Conservation (phyloP, 441 rosid genomes). For the Gossypium aridum region DNA sequence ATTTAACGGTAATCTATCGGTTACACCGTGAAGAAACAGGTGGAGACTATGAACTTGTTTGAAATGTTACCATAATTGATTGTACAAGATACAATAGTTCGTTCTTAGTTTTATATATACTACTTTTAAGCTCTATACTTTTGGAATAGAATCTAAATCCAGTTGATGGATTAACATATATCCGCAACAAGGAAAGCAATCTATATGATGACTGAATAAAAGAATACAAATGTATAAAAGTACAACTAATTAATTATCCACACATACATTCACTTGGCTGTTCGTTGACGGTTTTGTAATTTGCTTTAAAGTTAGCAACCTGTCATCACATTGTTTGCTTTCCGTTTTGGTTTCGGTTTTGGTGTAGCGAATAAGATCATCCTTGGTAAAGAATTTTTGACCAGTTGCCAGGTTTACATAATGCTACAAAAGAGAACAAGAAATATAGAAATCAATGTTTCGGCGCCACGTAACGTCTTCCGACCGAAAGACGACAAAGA, state of each 20-base stretch:
- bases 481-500: neutral
- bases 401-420: constrained; percentile 39
- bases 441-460: neutral
- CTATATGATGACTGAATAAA: neutral
- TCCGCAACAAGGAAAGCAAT: neutral
- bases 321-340: constrained; percentile 15
- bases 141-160: constrained; percentile 33
- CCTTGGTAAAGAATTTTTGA: constrained; percentile 40
- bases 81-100: constrained; percentile 2
- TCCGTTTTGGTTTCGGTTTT: neutral
- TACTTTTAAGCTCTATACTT: constrained; percentile 17
- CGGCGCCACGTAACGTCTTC: neutral
- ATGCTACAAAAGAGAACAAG: constrained; percentile 29
- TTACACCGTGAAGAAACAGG: neutral
- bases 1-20: too few relatives aligned
- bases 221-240: constrained; percentile 8
- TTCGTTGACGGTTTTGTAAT: constrained; percentile 14
- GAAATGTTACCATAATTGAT: neutral
- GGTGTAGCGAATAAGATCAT: constrained; percentile 32
- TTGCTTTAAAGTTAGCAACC: neutral
- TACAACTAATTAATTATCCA: constrained; percentile 2
- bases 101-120: constrained; percentile 9
- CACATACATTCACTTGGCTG: constrained; percentile 22
- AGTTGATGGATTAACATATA: neutral
- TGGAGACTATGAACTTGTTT: neutral